These are phyloP conservation scores for Vitis vinifera DNA, from an alignment of 164 flowering plant genomes.

Conservation along the genomic window ASM3070453v1 NC_081823.1:21950001-21950500, in stretches of 20 bases:
- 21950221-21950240: conserved; percentile 75
- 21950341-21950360: conserved; percentile 99
- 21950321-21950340: conserved; percentile 99
- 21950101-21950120: too few species aligned
- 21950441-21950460: conserved; percentile 98
- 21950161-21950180: background rate
- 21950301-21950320: conserved; percentile 98
- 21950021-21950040: conserved; percentile 29
- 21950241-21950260: conserved; percentile 90
- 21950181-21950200: background rate
- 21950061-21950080: background rate
- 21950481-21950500: conserved; percentile 93
- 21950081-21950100: too few species aligned
- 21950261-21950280: conserved; percentile 99
- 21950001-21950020: conserved; percentile 98
- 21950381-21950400: conserved; percentile 3
- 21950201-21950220: conserved; percentile 3
- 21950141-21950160: background rate
- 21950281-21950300: conserved; percentile 99
- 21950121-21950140: background rate
- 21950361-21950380: conserved; percentile 1
- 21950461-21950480: conserved; percentile 98
- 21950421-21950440: conserved; percentile 9
- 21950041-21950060: background rate
- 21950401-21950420: background rate